Percentiles rank a stretch among this genome's conserved stretches.
Evolutionary conservation across 257 asterid species (phyloP).

Genomic region (Henckelia pumila): DNA sequence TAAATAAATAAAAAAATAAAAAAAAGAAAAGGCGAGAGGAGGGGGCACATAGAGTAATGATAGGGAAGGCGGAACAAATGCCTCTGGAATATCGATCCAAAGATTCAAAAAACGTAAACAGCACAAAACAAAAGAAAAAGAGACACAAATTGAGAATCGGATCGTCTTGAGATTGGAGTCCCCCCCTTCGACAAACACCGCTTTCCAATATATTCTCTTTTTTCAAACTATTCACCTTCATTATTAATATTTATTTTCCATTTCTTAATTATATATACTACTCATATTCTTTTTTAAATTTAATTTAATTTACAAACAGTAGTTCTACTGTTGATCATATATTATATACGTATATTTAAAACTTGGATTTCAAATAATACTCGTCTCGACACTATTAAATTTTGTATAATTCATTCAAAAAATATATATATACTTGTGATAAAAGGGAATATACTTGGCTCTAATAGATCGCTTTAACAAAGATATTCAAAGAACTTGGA

Average conservation of each 20-base stretch:
- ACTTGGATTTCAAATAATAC: no score
- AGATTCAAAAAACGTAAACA: neutral
- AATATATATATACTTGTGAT: neutral
- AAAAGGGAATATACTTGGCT: neutral
- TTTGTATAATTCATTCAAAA: no score
- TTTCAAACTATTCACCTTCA: neutral
- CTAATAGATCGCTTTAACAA: neutral
- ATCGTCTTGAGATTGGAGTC: neutral
- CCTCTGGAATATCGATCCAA: constrained; percentile 1
- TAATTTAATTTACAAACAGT: neutral
- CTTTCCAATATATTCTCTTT: neutral
- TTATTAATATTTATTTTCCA: no score
- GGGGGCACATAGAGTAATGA: neutral
- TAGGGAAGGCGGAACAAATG: neutral
- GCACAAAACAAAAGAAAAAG: neutral
- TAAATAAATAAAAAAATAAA: no score
- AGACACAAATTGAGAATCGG: neutral
- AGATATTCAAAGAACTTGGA: neutral
- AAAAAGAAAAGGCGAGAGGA: no score
- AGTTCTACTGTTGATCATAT: neutral
- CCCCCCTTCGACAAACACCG: neutral
- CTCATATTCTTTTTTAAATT: no score
- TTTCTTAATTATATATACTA: no score
- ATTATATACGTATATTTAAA: no score
- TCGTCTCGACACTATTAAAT: no score